Evolutionary conservation across 2,329 filamentous ascomycete genomes (phyloP).

Genomic region (Aspergillus carbonarius): DNA sequence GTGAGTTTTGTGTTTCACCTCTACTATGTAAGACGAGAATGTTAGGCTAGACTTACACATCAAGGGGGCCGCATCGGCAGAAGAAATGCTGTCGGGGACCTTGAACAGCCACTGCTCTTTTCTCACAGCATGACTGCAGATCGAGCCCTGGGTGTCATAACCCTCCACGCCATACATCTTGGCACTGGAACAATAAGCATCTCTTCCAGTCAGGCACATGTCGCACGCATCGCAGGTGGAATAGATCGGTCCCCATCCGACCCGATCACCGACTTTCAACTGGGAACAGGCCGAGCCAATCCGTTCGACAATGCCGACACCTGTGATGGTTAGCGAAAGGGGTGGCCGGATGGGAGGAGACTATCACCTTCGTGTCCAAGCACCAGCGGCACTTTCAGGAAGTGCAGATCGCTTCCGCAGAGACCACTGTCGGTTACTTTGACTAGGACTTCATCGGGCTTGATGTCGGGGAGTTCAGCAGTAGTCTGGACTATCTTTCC

Average conservation of each 20-base stretch:
- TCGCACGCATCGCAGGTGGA: neutral
- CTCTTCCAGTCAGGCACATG: neutral
- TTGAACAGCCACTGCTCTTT: constrained; percentile 1
- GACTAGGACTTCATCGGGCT: neutral
- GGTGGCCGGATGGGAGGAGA: too few relatives aligned
- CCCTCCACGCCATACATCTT: neutral
- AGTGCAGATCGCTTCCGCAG: constrained; percentile 1
- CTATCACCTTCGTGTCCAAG: constrained; percentile 1
- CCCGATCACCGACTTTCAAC: neutral
- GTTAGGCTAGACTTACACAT: neutral
- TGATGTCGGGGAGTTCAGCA: neutral
- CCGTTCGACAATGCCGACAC: neutral
- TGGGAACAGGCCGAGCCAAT: neutral
- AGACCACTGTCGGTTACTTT: neutral
- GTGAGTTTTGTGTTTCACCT: neutral
- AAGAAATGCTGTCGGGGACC: neutral
- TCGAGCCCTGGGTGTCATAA: neutral
- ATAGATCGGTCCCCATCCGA: neutral
- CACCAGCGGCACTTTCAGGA: neutral
- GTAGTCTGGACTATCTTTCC: neutral
- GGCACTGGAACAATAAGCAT: neutral
- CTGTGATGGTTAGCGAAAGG: neutral
- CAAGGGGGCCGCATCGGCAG: neutral
- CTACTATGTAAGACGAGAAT: too few relatives aligned
- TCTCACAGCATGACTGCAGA: neutral